A percentile compares a stretch with the other conserved stretches of the same genome.
Conservation (phyloP, 148 eudicot species). For the Camellia sinensis region DNA sequence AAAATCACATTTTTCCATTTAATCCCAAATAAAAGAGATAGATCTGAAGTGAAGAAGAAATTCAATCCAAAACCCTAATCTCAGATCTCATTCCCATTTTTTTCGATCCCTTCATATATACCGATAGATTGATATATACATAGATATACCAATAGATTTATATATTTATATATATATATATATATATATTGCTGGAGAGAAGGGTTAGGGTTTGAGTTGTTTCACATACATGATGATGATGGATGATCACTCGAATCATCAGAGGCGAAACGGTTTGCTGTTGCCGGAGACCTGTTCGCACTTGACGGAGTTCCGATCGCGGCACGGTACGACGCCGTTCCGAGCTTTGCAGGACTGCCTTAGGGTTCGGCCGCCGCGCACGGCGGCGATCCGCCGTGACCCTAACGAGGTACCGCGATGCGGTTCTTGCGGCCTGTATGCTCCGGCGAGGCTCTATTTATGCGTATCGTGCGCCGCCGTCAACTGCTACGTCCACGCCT, state of each 20-base stretch:
- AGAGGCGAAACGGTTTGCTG: not conserved
- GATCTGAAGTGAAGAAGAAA: conserved; percentile 1
- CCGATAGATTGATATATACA: not conserved
- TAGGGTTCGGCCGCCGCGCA: conserved; percentile 46
- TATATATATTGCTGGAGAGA: too few relatives aligned
- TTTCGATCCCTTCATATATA: not conserved
- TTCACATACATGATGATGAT: not conserved
- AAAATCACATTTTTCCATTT: too few relatives aligned
- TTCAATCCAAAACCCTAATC: not conserved
- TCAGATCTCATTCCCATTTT: not conserved
- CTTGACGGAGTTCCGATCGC: conserved; percentile 42
- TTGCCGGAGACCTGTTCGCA: conserved; percentile 36
- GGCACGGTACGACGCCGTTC: conserved; percentile 41
- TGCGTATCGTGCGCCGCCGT: conserved; percentile 59
- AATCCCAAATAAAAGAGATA: not conserved
- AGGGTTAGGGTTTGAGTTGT: too few relatives aligned
- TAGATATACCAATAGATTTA: not conserved
- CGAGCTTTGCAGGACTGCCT: conserved; percentile 38
- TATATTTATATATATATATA: not conserved
- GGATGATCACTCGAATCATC: not conserved
- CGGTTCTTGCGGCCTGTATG: conserved; percentile 1
- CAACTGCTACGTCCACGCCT: conserved; percentile 49
- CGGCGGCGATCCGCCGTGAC: conserved; percentile 43
- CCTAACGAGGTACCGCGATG: conserved; percentile 28
- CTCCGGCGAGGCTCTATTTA: conserved; percentile 46